Conservation (phyloP, 139 green algal species). For the Mesostigma viride region DNA sequence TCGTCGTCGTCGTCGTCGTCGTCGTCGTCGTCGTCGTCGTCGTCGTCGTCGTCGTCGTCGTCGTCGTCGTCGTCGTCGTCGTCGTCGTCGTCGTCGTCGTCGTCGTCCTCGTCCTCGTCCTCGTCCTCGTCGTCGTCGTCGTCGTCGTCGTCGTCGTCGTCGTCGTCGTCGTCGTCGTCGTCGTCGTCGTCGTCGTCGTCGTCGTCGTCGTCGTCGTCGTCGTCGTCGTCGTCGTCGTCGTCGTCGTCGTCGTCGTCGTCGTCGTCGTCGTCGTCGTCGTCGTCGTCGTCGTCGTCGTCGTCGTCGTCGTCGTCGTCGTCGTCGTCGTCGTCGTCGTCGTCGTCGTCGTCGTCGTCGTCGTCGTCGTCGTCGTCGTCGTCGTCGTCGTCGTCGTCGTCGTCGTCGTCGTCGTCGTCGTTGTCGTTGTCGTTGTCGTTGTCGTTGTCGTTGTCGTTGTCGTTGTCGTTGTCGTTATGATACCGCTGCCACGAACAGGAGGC, state of each 20-base stretch:
- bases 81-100: neutral
- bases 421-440: too few species aligned
- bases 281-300: neutral
- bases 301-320: neutral
- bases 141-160: constrained; percentile 3
- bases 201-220: neutral
- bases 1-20: constrained; percentile 4
- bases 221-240: neutral
- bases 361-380: neutral
- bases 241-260: neutral
- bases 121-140: neutral
- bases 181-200: neutral
- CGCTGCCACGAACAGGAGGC: constrained; percentile 23
- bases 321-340: constrained; percentile 1
- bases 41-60: neutral
- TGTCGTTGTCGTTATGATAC: too few species aligned
- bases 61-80: constrained; percentile 1
- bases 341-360: constrained; percentile 5
- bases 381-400: neutral
- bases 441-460: too few species aligned
- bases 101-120: neutral
- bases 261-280: neutral
- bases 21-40: constrained; percentile 4
- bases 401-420: neutral
- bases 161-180: neutral